Base-by-base conservation (phyloP, 2,329 filamentous ascomycete species). In the Trichophyton equinum region DNA sequence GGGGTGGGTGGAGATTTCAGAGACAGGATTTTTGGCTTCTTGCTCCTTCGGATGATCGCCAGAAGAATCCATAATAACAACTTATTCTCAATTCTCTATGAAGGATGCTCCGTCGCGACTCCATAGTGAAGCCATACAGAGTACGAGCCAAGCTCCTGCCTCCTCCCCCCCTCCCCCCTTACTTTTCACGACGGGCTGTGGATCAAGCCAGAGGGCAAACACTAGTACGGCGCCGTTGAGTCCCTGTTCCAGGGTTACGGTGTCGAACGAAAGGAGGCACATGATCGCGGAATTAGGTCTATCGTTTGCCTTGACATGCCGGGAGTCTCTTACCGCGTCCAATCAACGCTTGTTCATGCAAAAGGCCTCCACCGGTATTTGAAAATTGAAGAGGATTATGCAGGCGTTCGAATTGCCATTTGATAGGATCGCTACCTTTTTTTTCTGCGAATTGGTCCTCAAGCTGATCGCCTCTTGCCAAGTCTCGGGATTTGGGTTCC, bases 201-300 rank as follows among this genome's bases (percentile, higher is more conserved):
- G 49, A 53, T 33, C 27, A 25, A 53, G 49, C 25, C 22, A 53
- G 27, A 27, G 30, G 49, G 27, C 27, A 27, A 7, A 27, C 27
- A n/a, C 49, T 53, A 53, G 22, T 22, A 53, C 27, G 49, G 49
- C 22, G 49, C 49, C 49, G 49, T 53, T 53, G 49, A 53, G 49
- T 42, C 38, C 55, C 30, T 42, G 27, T 57, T 13, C 55, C 55
- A 57, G 55, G 38, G 33, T 38, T 57, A 13, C 55, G 55, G 55
- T 57, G 55, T 42, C 55, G 25, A 40, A 40, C 55, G 25, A 40
- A 57, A 40, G 4, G 13, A 42, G 20, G 38, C 55, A 57, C 55
- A 57, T 57, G 55, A 57, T 57, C 55, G 38, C 25, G 55, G 38
- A 42, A 57, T 57, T 13, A 57, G 55, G 55, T 18, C 55, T 38